phyloP scores from a whole-genome alignment of 257 asterid genomes.

The Rubia yunnanensis region DNA sequence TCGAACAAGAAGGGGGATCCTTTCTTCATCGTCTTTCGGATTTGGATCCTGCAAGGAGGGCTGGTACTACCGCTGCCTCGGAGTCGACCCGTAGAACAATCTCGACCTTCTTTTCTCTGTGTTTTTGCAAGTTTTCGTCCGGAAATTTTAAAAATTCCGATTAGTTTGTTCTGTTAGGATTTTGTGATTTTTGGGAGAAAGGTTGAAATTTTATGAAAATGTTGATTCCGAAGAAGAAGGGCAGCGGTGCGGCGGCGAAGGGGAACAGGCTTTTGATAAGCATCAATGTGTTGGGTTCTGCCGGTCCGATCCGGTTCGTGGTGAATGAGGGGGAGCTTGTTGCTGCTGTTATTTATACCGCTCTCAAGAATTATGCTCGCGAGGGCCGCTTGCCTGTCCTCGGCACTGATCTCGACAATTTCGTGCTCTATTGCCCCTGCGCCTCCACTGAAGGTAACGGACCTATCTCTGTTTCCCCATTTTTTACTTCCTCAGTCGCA shows the following conservation, averaged over 20 bases:
- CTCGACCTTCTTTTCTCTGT: background rate
- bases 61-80: slow-evolving; percentile 97
- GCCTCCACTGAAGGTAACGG: slow-evolving; percentile 61
- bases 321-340: slow-evolving; percentile 72
- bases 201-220: slow-evolving; percentile 19
- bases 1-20: slow-evolving; percentile 58
- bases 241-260: slow-evolving; percentile 21
- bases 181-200: background rate
- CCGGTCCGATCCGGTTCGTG: slow-evolving; percentile 89
- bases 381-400: slow-evolving; percentile 89
- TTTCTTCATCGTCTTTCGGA: slow-evolving; percentile 39
- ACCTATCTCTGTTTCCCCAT: background rate
- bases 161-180: background rate
- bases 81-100: slow-evolving; percentile 58
- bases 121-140: background rate
- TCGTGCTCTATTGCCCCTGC: slow-evolving; percentile 66
- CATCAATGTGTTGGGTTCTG: slow-evolving; percentile 72
- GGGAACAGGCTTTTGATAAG: slow-evolving; percentile 65
- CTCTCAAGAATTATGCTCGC: slow-evolving; percentile 72
- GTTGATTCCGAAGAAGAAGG: slow-evolving; percentile 86
- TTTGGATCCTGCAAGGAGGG: slow-evolving; percentile 85
- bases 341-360: slow-evolving; percentile 64
- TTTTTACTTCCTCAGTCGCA: background rate
- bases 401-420: slow-evolving; percentile 56
- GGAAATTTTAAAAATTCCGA: background rate